Conservation (phyloP, 352 stramenopile species). For the Pythium volutum region DNA sequence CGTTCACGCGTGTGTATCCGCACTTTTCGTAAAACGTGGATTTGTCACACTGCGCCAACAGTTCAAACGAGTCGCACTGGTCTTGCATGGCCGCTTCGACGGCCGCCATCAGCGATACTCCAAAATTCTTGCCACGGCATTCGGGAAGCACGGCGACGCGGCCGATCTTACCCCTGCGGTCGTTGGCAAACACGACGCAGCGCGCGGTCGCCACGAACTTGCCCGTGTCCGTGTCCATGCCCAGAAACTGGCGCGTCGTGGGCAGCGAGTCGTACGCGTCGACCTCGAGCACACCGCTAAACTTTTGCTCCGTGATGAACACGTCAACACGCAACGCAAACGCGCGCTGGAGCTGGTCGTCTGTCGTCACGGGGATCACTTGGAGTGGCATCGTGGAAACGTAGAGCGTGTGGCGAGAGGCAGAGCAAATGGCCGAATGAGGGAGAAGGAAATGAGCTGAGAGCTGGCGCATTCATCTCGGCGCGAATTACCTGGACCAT, state of each 20-base stretch:
- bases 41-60: constrained; percentile 53
- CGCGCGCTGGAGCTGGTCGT: constrained; percentile 33
- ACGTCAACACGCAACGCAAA: constrained; percentile 36
- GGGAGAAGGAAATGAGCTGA: too few species aligned
- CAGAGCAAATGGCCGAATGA: too few species aligned
- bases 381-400: constrained; percentile 14
- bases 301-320: constrained; percentile 55
- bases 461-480: too few species aligned
- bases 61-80: constrained; percentile 34
- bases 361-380: constrained; percentile 32
- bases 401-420: too few species aligned
- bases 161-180: constrained; percentile 45
- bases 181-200: constrained; percentile 30
- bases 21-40: constrained; percentile 69
- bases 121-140: constrained; percentile 56
- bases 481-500: too few species aligned
- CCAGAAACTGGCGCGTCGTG: constrained; percentile 52
- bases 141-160: constrained; percentile 56
- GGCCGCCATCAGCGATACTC: constrained; percentile 36
- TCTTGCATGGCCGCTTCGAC: constrained; percentile 32
- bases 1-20: constrained; percentile 44
- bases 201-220: constrained; percentile 55
- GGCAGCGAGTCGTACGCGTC: constrained; percentile 42
- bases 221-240: constrained; percentile 45
- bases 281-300: constrained; percentile 35